phyloP scores from a whole-genome alignment of 768 basidiomycete species.

The Leccinum longicurvipes region DNA sequence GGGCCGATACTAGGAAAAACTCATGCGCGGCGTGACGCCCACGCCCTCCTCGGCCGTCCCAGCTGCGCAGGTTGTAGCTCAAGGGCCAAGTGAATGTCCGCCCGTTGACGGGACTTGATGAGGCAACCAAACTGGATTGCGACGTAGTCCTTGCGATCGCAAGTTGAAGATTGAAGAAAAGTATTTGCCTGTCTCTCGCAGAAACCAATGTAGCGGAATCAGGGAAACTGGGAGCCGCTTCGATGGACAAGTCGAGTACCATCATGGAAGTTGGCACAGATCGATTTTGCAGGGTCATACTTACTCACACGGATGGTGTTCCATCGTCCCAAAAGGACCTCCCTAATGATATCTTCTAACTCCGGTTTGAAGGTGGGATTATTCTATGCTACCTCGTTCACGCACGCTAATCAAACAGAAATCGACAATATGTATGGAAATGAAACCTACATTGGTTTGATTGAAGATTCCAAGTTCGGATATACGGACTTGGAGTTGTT shows the following conservation, averaged over 20 bases:
- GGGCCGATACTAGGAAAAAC: background rate
- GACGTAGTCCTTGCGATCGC: background rate
- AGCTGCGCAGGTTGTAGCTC: background rate
- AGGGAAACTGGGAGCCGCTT: background rate
- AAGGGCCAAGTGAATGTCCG: background rate
- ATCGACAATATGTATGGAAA: background rate
- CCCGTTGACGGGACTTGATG: background rate
- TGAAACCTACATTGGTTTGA: background rate
- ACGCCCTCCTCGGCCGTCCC: background rate
- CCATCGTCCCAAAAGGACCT: background rate
- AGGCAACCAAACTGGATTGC: background rate
- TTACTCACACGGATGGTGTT: background rate
- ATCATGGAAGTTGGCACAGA: background rate
- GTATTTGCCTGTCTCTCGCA: background rate
- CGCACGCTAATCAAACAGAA: background rate
- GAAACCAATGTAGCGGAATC: background rate
- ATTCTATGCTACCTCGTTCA: background rate
- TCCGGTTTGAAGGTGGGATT: background rate
- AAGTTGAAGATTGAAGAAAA: background rate
- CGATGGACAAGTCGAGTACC: background rate
- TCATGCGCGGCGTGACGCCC: background rate
- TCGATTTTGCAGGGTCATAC: background rate
- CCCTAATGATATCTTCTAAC: background rate
- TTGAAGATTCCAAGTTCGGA: background rate
- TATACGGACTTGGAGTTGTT: background rate